A percentile compares a stretch with the other conserved stretches of the same genome.
phyloP scores from a whole-genome alignment of 2,329 filamentous ascomycete species.

The Exophiala alcalophila region DNA sequence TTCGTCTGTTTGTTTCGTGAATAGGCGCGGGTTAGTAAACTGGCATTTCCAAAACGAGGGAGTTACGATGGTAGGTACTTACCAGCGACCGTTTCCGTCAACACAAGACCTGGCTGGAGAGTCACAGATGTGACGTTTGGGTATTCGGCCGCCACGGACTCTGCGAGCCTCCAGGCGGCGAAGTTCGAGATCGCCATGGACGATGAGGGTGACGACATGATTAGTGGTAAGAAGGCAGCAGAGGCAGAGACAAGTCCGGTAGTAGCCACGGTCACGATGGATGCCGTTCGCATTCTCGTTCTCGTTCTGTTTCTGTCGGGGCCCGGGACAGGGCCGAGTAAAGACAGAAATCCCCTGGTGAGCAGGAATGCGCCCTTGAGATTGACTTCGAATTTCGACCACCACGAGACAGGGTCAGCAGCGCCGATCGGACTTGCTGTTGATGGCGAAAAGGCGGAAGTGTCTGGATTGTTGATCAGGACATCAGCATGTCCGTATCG shows the following conservation, averaged over 20 bases:
- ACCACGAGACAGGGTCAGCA: constrained; percentile 21
- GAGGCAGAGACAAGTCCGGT: constrained; percentile 27
- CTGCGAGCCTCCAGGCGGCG: constrained; percentile 34
- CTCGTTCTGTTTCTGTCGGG: too few relatives aligned
- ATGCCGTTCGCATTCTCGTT: constrained; percentile 30
- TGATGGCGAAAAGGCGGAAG: constrained; percentile 30
- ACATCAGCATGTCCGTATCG: constrained; percentile 28
- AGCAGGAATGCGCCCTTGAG: constrained; percentile 24
- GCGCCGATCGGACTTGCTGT: constrained; percentile 8
- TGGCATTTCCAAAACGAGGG: too few relatives aligned
- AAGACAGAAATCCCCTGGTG: constrained; percentile 30
- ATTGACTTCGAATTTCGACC: constrained; percentile 28
- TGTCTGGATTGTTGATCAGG: constrained; percentile 39
- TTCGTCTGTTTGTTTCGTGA: too few relatives aligned
- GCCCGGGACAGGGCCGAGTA: constrained; percentile 23
- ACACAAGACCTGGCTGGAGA: constrained; percentile 38
- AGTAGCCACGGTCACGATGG: constrained; percentile 34
- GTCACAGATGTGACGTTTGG: constrained; percentile 35
- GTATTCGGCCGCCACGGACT: constrained; percentile 36
- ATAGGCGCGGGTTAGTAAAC: too few relatives aligned
- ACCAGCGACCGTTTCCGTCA: constrained; percentile 34
- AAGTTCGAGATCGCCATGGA: constrained; percentile 38
- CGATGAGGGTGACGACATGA: too few relatives aligned
- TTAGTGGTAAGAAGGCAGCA: constrained; percentile 15
- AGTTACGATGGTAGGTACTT: too few relatives aligned